These are phyloP conservation scores for Vitis hybrid DNA, from an alignment of 177 flowering plant genomes.

Conservation along the genomic window DNA sequence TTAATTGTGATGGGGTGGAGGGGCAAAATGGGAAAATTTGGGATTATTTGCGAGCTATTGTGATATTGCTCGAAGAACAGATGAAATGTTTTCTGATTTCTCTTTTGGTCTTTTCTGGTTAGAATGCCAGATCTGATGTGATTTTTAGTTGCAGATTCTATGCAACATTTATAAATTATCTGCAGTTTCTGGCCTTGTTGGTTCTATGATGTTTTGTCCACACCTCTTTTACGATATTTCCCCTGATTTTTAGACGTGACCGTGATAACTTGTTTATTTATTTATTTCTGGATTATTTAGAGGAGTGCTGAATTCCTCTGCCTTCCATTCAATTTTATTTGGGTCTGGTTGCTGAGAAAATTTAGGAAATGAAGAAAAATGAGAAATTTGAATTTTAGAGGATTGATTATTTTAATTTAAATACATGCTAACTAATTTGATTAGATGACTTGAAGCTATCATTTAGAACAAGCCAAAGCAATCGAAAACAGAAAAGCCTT, in stretches of 20 bases:
- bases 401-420: neutral
- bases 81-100: neutral
- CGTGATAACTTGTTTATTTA: too few relatives aligned
- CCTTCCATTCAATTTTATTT: neutral
- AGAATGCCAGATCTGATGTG: conserved; percentile 1
- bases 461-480: too few relatives aligned
- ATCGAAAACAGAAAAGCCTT: neutral
- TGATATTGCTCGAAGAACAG: neutral
- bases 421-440: too few relatives aligned
- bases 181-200: too few relatives aligned
- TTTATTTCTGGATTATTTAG: too few relatives aligned
- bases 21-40: too few relatives aligned
- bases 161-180: too few relatives aligned
- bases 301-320: neutral
- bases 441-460: too few relatives aligned
- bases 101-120: neutral
- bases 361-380: neutral
- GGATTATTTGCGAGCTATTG: neutral
- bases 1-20: too few relatives aligned
- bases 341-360: conserved; percentile 13
- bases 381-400: neutral
- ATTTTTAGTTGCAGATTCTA: neutral
- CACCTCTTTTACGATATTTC: neutral
- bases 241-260: too few relatives aligned
- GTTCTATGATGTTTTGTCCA: too few relatives aligned